Evolutionary conservation across 805 yeast genomes (phyloP).

Genomic region (Dipodascus geniculatus): DNA sequence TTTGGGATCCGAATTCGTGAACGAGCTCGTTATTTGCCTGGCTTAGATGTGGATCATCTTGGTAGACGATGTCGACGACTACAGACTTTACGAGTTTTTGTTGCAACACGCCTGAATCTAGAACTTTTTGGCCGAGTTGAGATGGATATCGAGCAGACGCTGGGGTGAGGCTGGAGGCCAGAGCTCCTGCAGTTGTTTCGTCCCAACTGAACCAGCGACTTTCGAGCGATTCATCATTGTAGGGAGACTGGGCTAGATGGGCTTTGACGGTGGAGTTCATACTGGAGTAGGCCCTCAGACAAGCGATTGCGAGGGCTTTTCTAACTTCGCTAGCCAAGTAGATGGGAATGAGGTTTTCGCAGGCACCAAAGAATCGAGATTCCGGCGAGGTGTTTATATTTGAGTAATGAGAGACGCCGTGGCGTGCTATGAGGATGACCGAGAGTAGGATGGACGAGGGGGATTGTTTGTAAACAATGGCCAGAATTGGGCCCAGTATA

Average conservation of each 20-base stretch:
- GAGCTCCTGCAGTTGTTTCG: conserved; percentile 72
- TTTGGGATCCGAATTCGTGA: conserved; percentile 66
- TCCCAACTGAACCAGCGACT: conserved; percentile 39
- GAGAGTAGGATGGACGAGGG: conserved; percentile 15
- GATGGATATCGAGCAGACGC: conserved; percentile 41
- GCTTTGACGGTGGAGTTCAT: conserved; percentile 29
- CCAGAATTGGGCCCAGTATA: conserved; percentile 24
- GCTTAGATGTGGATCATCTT: conserved; percentile 36
- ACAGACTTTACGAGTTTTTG: conserved; percentile 37
- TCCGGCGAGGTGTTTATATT: conserved; percentile 43
- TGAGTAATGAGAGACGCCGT: conserved; percentile 52
- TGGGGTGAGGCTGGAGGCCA: conserved; percentile 55
- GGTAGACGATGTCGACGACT: conserved; percentile 66
- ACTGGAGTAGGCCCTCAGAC: conserved; percentile 53
- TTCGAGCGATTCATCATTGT: background rate
- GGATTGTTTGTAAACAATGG: conserved; percentile 22
- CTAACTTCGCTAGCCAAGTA: conserved; percentile 44
- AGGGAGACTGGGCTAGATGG: conserved; percentile 4
- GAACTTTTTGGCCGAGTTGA: conserved; percentile 44
- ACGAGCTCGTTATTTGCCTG: conserved; percentile 73
- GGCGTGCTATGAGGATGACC: conserved; percentile 26
- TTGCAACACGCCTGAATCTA: conserved; percentile 48
- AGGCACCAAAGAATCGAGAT: conserved; percentile 71
- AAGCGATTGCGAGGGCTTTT: conserved; percentile 64
- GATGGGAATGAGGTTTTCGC: conserved; percentile 48